Evolutionary conservation across 768 basidiomycete genomes (phyloP).

Genomic region (Chalciporus chontae): DNA sequence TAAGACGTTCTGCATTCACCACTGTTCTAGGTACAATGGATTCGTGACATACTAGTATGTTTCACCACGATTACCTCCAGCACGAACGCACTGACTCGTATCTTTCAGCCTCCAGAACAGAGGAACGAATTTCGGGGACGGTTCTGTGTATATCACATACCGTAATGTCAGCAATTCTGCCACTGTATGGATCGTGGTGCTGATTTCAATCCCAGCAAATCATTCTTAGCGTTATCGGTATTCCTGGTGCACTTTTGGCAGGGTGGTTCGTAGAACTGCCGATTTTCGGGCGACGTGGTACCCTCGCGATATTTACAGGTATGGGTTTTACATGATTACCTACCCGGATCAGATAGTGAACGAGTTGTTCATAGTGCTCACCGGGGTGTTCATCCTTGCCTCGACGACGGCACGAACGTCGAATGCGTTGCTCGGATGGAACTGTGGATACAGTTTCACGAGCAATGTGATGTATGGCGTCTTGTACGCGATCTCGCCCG

Average conservation of each 20-base stretch:
- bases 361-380: slow-evolving; percentile 33
- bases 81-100: background rate
- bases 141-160: slow-evolving; percentile 68
- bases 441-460: slow-evolving; percentile 56
- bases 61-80: background rate
- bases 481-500: slow-evolving; percentile 41
- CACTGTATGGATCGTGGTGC: background rate
- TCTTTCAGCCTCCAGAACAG: slow-evolving; percentile 52
- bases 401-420: slow-evolving; percentile 54
- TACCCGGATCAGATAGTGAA: background rate
- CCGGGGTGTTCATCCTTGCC: slow-evolving; percentile 56
- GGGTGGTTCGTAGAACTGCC: slow-evolving; percentile 53
- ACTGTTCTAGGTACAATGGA: slow-evolving; percentile 41
- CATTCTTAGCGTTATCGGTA: slow-evolving; percentile 53
- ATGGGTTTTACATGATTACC: slow-evolving; percentile 3
- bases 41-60: slow-evolving; percentile 51
- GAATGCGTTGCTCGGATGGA: slow-evolving; percentile 52
- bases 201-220: slow-evolving; percentile 38
- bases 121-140: slow-evolving; percentile 67
- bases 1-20: background rate
- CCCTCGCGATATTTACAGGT: slow-evolving; percentile 50
- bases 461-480: slow-evolving; percentile 57
- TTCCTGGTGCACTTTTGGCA: slow-evolving; percentile 55
- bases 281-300: slow-evolving; percentile 49
- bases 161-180: slow-evolving; percentile 48